Conservation (phyloP, 2,329 filamentous ascomycete genomes). For the Cordyceps javanica region DNA sequence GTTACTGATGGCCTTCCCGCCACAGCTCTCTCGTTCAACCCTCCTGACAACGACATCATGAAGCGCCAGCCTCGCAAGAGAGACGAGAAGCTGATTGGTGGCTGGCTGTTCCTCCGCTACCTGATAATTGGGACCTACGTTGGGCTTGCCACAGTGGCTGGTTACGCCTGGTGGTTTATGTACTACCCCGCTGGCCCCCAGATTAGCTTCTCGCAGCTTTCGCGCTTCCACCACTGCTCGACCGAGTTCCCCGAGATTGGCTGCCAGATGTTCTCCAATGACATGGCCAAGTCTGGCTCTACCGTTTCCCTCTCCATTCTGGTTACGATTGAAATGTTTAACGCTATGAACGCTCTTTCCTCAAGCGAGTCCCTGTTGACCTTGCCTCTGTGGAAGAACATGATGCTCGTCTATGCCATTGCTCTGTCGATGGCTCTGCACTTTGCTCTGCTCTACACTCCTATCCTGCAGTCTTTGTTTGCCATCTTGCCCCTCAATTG, state of each 20-base stretch:
- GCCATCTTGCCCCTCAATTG: conserved; percentile 81
- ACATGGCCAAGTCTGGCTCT: conserved; percentile 81
- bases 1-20: conserved; percentile 96
- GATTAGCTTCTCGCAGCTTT: conserved; percentile 82
- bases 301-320: conserved; percentile 88
- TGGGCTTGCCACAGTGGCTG: conserved; percentile 86
- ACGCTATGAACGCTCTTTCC: conserved; percentile 95
- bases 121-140: conserved; percentile 95
- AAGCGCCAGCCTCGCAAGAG: conserved; percentile 83
- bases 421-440: conserved; percentile 88
- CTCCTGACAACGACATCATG: conserved; percentile 98
- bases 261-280: conserved; percentile 84
- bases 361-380: conserved; percentile 92
- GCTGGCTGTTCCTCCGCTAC: conserved; percentile 97
- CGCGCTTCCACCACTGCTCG: conserved; percentile 91
- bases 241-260: conserved; percentile 81
- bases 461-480: conserved; percentile 82
- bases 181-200: conserved; percentile 85
- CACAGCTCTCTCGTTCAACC: conserved; percentile 95
- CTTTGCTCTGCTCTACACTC: conserved; percentile 88
- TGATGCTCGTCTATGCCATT: conserved; percentile 96
- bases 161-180: conserved; percentile 99
- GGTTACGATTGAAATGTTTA: conserved; percentile 98
- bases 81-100: conserved; percentile 84
- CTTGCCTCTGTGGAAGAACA: conserved; percentile 94